Evolutionary conservation across 176 grass and related monocot genomes (phyloP), one percentile per base, ranked within the genome.

Genomic region (Carex myosuroides): DNA sequence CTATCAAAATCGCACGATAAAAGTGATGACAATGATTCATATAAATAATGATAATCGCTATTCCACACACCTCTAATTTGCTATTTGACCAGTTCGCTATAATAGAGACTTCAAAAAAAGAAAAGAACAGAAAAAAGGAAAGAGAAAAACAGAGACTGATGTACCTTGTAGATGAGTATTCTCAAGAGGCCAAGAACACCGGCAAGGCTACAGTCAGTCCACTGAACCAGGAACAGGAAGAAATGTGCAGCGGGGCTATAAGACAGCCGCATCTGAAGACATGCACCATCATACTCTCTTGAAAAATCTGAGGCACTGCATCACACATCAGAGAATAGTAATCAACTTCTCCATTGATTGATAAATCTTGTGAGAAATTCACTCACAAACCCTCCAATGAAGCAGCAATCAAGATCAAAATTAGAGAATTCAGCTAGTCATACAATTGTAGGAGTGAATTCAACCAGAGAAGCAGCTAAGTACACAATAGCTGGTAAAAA

Each of bases 191-290:
- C 95, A 13, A 98, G 90, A 63, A 90, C 95, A 48, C 92, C 95
- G 13, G 95, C 95, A 59, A 98, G 92, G 86, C 89, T 91, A 80
- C 95, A 98, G 42, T 98, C 95, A 4, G 86, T 94, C 95, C 95
- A 98, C 84, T 94, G 95, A 16, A 98, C 90, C 17, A 97, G 87
- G 84, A 98, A 94, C 81, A 98, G 89, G 89, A 98, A 87, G 44
- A 98, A 90, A 3, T 82, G 86, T 22, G 95, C 92, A 12, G 89
- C 90, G 17, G 92, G 89, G 77, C 92, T 98, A 85, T 94, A 98
- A 57, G 95, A 98, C 86, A 98, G 75, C 39, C 91, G 89, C 92
- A 98, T 98, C 89, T 98, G 95, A 56, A 94, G 73, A 86, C 92
- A 93, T 10, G 90, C 92, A 29, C 92, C 92, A 22, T 98, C 92